Base-by-base conservation (phyloP, 129 eudicot genomes). In the Erigeron canadensis region DNA sequence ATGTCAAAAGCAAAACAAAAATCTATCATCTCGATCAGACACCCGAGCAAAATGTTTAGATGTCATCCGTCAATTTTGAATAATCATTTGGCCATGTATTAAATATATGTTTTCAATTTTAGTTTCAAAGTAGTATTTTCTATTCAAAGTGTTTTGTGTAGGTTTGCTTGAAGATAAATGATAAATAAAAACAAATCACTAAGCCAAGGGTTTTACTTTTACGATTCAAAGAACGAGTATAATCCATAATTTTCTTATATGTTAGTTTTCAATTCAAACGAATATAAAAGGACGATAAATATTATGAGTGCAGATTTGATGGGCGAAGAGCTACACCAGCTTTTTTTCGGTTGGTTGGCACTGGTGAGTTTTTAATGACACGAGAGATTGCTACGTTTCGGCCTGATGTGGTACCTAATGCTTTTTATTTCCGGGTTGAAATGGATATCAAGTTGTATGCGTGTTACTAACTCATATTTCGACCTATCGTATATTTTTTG, bases 161-260 rank as follows among this genome's bases (percentile, higher is more conserved):
- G n/a, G n/a, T n/a, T n/a, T n/a, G n/a, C n/a, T n/a, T n/a, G n/a
- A n/a, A n/a, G n/a, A n/a, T n/a, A n/a, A n/a, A n/a, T n/a, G n/a
- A n/a, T n/a, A n/a, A n/a, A n/a, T n/a, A n/a, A n/a, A n/a, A n/a
- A n/a, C n/a, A n/a, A n/a, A n/a, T n/a, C n/a, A n/a, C n/a, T n/a
- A n/a, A n/a, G n/a, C n/a, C 95, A 88, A 51, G 95, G 95, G 18
- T 75, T 88, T 63, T 85, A 81, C 51, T 83, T 88, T 48, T 88
- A 85, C 0, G 82, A 85, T 79, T 76, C 66, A 80, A 88, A 88
- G 50, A 56, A 10, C 22, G 19, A 57, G 0, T 83, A 41, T 15
- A 88, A 79, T 39, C 86, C 95, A 0, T 88, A 88, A 88, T 81
- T 88, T 76, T 83, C 90, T 0, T 88, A 70, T 46, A 61, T 84